Percentiles rank a stretch among this genome's conserved stretches.
Conservation (phyloP, 139 green algal genomes). For the Chlorella sp. region DNA sequence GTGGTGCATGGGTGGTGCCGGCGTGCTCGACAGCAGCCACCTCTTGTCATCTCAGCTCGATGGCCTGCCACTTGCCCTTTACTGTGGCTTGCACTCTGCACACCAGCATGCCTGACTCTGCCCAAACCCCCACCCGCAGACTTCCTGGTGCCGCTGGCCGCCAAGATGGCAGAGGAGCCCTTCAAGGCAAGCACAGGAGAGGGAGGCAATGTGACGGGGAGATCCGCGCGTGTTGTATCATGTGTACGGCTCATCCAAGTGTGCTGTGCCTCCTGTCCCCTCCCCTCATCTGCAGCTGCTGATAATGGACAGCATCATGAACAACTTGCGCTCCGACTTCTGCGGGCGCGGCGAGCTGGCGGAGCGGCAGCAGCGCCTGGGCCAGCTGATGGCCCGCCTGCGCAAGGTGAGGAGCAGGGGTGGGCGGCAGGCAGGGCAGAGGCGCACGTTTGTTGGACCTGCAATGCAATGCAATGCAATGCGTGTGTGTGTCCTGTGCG, state of each 20-base stretch:
- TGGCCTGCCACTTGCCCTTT: too few relatives aligned
- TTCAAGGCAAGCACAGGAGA: conserved; percentile 71
- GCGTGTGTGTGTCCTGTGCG: too few relatives aligned
- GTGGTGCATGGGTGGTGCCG: background rate
- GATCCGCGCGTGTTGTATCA: too few relatives aligned
- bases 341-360: conserved; percentile 89
- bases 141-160: conserved; percentile 65
- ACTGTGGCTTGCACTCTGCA: too few relatives aligned
- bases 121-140: background rate
- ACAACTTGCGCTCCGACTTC: conserved; percentile 90
- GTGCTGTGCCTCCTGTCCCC: conserved; percentile 16
- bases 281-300: conserved; percentile 53
- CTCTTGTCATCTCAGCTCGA: too few relatives aligned
- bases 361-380: conserved; percentile 93
- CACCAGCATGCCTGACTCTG: background rate
- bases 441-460: too few relatives aligned
- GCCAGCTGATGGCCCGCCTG: conserved; percentile 72
- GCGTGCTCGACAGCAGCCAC: background rate
- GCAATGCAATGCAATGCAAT: too few relatives aligned
- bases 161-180: conserved; percentile 76
- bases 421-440: background rate
- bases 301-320: conserved; percentile 92
- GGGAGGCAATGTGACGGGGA: too few relatives aligned
- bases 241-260: too few relatives aligned
- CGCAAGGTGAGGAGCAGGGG: conserved; percentile 66